phyloP scores from a whole-genome alignment of 208 protist species.

The Novymonas esmeraldas region DNA sequence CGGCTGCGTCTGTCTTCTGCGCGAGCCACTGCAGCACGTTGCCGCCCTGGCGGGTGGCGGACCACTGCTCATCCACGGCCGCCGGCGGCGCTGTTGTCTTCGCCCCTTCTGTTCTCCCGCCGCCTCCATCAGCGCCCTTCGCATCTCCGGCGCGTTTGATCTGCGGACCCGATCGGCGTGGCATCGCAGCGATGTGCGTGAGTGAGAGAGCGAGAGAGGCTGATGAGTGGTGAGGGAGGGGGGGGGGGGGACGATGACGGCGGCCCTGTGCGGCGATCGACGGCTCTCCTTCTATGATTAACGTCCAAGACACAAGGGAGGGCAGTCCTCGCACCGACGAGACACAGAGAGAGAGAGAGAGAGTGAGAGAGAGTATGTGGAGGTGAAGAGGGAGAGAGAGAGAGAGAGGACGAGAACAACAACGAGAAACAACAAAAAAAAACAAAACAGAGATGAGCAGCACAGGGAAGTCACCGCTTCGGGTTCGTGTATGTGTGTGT shows the following conservation, averaged over 20 bases:
- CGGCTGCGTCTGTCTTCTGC: slow-evolving; percentile 45
- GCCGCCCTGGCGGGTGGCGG: slow-evolving; percentile 39
- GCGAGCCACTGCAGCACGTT: slow-evolving; percentile 71
- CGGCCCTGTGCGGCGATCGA: no score
- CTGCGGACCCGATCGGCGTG: slow-evolving; percentile 29
- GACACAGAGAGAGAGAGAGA: no score
- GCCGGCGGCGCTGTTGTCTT: slow-evolving; percentile 5
- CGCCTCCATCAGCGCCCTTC: slow-evolving; percentile 7
- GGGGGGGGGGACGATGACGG: background rate
- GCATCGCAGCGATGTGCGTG: slow-evolving; percentile 2
- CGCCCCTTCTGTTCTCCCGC: background rate
- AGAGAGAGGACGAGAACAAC: background rate
- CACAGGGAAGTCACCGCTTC: background rate
- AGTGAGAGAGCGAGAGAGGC: background rate
- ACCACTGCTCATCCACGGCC: slow-evolving; percentile 26
- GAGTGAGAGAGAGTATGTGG: no score
- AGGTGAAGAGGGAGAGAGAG: no score
- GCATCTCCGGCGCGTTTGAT: slow-evolving; percentile 26
- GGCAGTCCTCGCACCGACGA: no score
- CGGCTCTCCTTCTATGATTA: background rate
- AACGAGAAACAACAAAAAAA: no score
- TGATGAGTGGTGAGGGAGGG: background rate
- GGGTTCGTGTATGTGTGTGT: background rate
- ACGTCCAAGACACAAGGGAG: background rate
- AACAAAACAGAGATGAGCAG: background rate